Percentiles rank a stretch among this genome's conserved stretches.
phyloP scores from a whole-genome alignment of 1,139 yeast genomes.

The Pichia kudriavzevii region DNA sequence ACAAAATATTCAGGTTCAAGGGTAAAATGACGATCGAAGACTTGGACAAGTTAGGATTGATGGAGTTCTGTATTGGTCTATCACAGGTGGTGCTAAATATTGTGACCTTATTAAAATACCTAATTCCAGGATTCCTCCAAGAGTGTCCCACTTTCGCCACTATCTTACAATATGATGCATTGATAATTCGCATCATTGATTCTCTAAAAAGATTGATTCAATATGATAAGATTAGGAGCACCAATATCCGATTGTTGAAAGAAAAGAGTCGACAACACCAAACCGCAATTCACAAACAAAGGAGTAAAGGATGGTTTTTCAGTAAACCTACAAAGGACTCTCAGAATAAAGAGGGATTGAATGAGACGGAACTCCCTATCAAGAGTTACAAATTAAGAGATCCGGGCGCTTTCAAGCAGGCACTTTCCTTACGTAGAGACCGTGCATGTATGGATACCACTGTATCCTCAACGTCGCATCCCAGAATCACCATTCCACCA shows the following conservation, averaged over 20 bases:
- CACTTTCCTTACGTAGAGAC: too few species aligned
- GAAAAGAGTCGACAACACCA: too few species aligned
- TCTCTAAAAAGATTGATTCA: background rate
- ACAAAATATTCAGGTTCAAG: background rate
- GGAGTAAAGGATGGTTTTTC: too few species aligned
- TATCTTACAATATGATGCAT: conserved; percentile 15
- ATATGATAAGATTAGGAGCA: background rate
- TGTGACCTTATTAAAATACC: conserved; percentile 16
- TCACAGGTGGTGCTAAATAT: conserved; percentile 19
- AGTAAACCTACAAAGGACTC: too few species aligned
- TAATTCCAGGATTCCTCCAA: conserved; percentile 3
- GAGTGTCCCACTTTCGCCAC: conserved; percentile 11
- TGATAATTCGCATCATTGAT: conserved; percentile 9
- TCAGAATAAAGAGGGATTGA: too few species aligned
- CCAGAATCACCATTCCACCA: too few species aligned
- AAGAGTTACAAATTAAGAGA: background rate
- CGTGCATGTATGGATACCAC: too few species aligned
- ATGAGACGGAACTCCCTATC: too few species aligned
- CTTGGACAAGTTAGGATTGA: conserved; percentile 11
- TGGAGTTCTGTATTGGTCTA: conserved; percentile 15
- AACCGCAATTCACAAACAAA: too few species aligned
- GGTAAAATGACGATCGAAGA: background rate
- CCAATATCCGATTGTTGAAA: background rate
- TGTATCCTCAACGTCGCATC: too few species aligned
- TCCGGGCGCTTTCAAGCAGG: background rate